Base-by-base conservation (phyloP, 225 moss, liverwort and hornwort genomes). In the Thuidium tamariscinum region DNA sequence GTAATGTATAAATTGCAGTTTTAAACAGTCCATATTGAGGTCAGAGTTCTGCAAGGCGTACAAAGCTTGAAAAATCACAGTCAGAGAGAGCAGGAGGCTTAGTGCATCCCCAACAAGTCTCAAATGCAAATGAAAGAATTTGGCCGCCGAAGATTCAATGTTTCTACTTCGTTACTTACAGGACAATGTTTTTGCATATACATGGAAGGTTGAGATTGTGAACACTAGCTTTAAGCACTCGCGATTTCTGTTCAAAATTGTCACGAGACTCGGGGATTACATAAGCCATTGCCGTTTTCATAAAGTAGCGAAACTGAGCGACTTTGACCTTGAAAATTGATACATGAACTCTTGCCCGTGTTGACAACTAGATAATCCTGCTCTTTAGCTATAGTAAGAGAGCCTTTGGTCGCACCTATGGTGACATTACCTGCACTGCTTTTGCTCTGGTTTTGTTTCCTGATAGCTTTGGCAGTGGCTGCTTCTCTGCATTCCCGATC, bases 401-500 rank as follows among this genome's bases (percentile, higher is more conserved):
- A 93, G 29, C n/a, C 76, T 17, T 89, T 87, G 14, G 88, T 82
- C 36, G 83, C 84, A 44, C 73, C 82, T 88, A 92, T 92, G 27
- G 86, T 54, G 5, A 82, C 87, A 82, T 48, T 86, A 7, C 59
- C 83, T 34, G 55, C 84, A 61, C 70, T 82, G 27, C 37, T 59
- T 37, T 87, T 83, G 48, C 87, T 76, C 36, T 87, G 80, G 63
- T 84, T 89, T 64, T 89, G 90, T 74, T 89, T 89, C 11, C 85
- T 44, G 10, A 85, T 88, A 49, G 88, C 89, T 75, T 46, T 91
- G 32, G 89, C 89, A 61, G 85, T 89, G 44, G 87, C 91, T 9
- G 87, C 90, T 83, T 90, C 89, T 82, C 94, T 85, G 21, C 90
- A 80, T 75, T 94, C 93, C 32, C 89, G 80, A 83, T 94, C 92